Conservation (phyloP, 495 filamentous ascomycete genomes). For the Friedmanniomyces endolithicus region DNA sequence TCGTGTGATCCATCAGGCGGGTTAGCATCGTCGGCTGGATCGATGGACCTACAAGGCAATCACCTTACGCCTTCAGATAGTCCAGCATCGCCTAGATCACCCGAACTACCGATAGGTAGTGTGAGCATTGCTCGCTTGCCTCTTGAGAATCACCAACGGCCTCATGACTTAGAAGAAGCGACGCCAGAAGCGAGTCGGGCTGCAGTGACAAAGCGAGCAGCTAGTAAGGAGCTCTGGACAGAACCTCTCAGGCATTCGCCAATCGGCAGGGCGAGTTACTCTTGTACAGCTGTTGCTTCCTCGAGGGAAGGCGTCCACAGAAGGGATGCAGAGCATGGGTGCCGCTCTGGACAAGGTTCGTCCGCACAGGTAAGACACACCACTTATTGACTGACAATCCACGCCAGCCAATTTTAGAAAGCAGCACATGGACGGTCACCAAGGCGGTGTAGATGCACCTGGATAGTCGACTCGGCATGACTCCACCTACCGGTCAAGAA, state of each 20-base stretch:
- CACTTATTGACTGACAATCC: too few relatives aligned
- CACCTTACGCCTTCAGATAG: constrained; percentile 6
- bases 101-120: not conserved
- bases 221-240: not conserved
- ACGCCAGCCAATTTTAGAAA: too few relatives aligned
- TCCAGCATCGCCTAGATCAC: not conserved
- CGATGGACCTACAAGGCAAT: constrained; percentile 6
- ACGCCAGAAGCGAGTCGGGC: not conserved
- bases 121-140: not conserved
- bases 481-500: not conserved
- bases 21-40: not conserved
- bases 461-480: not conserved
- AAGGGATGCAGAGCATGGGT: too few relatives aligned
- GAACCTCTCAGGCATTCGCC: not conserved
- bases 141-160: not conserved
- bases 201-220: not conserved
- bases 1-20: not conserved
- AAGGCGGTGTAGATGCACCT: not conserved
- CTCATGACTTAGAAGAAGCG: not conserved
- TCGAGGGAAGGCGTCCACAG: too few relatives aligned
- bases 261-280: not conserved
- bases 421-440: too few relatives aligned
- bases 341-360: too few relatives aligned
- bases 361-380: too few relatives aligned
- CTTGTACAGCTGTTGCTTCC: not conserved